These are phyloP conservation scores for Metschnikowia kunwiensis DNA, from an alignment of 805 yeast species.

Conservation along the genomic window DNA sequence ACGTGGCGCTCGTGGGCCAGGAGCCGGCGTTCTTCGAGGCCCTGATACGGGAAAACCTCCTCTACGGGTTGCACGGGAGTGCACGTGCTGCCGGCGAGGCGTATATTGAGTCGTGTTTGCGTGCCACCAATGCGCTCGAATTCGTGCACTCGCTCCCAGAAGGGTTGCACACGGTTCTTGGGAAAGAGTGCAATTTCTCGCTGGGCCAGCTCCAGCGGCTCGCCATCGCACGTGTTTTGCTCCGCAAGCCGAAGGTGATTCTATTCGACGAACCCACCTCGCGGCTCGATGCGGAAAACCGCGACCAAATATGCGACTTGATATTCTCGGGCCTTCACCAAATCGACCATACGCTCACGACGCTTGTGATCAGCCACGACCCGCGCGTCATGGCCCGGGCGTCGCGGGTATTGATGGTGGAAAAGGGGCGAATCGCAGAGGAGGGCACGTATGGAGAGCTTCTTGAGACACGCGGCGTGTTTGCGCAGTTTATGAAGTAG, in stretches of 20 bases:
- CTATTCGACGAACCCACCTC: conserved; percentile 90
- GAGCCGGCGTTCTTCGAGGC: conserved; percentile 70
- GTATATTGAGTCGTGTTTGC: conserved; percentile 36
- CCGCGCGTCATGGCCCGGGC: conserved; percentile 60
- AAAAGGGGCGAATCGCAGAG: conserved; percentile 48
- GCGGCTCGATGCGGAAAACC: conserved; percentile 69
- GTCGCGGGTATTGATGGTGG: conserved; percentile 47
- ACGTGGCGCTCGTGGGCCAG: conserved; percentile 73
- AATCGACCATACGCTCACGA: conserved; percentile 29
- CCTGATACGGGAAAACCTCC: conserved; percentile 64
- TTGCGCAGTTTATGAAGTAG: conserved; percentile 13
- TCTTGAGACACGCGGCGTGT: conserved; percentile 23
- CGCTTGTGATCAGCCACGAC: conserved; percentile 72
- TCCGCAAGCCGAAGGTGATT: conserved; percentile 61
- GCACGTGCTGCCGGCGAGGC: conserved; percentile 23
- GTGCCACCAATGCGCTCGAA: conserved; percentile 48
- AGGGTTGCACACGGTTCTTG: conserved; percentile 59
- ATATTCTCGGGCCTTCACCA: conserved; percentile 30
- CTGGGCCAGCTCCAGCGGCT: conserved; percentile 91
- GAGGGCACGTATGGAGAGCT: conserved; percentile 38
- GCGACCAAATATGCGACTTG: conserved; percentile 48
- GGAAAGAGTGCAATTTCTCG: conserved; percentile 53
- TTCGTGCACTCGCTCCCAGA: conserved; percentile 54
- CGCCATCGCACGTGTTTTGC: conserved; percentile 76
- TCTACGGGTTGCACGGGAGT: conserved; percentile 49